Percentiles rank a stretch among this genome's conserved stretches.
Evolutionary conservation across 1,139 yeast species (phyloP).

Genomic region (Magnusiomyces suaveolens): DNA sequence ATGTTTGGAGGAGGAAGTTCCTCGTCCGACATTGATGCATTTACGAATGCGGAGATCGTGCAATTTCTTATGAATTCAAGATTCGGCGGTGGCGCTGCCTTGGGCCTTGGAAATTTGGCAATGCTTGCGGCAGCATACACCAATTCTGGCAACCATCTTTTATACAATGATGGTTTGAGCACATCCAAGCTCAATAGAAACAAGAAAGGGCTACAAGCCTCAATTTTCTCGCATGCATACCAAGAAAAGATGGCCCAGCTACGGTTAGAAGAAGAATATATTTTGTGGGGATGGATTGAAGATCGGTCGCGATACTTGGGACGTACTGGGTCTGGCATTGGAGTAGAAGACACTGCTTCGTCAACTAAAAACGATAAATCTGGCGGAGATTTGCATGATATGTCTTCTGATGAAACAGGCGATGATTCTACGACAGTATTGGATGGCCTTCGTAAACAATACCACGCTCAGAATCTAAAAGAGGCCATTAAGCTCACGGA

Average conservation of each 20-base stretch:
- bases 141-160: not conserved
- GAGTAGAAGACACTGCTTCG: too few relatives aligned
- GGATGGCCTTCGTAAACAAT: not conserved
- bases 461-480: slow-evolving; percentile 38
- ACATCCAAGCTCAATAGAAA: too few relatives aligned
- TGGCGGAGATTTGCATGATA: too few relatives aligned
- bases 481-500: slow-evolving; percentile 51
- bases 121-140: not conserved
- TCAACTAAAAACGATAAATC: too few relatives aligned
- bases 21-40: not conserved
- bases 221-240: not conserved
- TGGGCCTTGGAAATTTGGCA: not conserved
- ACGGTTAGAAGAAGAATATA: slow-evolving; percentile 45
- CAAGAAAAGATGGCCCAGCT: slow-evolving; percentile 11
- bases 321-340: slow-evolving; percentile 5
- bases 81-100: not conserved
- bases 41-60: slow-evolving; percentile 13
- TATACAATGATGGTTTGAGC: too few relatives aligned
- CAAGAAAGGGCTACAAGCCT: too few relatives aligned
- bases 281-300: slow-evolving; percentile 76
- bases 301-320: slow-evolving; percentile 34
- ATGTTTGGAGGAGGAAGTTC: slow-evolving; percentile 12
- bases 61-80: slow-evolving; percentile 5
- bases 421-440: too few relatives aligned
- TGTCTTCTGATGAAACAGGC: too few relatives aligned